phyloP scores from a whole-genome alignment of 2,329 filamentous ascomycete species.

The Ascochyta viciae-villosae region DNA sequence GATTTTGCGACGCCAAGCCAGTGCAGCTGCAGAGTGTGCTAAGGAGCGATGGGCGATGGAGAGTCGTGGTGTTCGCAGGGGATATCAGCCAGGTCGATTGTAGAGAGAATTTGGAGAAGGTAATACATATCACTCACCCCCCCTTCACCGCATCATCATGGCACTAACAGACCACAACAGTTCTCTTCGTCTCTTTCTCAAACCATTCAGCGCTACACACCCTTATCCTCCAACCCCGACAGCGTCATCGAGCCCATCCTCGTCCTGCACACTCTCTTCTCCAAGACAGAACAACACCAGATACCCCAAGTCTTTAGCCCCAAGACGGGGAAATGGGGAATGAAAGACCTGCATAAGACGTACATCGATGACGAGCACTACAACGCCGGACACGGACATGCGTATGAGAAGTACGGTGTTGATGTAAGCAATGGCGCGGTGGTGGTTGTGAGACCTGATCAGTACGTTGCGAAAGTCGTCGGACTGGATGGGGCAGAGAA shows the following conservation, averaged over 20 bases:
- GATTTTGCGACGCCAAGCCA: slow-evolving; percentile 65
- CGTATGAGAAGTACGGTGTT: slow-evolving; percentile 64
- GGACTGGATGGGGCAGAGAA: slow-evolving; percentile 17
- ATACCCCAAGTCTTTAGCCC: slow-evolving; percentile 66
- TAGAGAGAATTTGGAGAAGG: slow-evolving; percentile 47
- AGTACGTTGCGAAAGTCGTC: slow-evolving; percentile 54
- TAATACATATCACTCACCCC: slow-evolving; percentile 20
- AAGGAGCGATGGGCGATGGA: slow-evolving; percentile 61
- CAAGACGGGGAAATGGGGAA: slow-evolving; percentile 61
- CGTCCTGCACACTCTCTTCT: slow-evolving; percentile 59
- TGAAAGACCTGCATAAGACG: slow-evolving; percentile 65
- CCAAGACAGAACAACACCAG: slow-evolving; percentile 58
- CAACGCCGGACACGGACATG: slow-evolving; percentile 63
- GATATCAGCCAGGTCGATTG: slow-evolving; percentile 45
- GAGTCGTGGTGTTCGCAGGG: slow-evolving; percentile 59
- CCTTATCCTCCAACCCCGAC: slow-evolving; percentile 55
- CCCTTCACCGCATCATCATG: neutral
- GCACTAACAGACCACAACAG: slow-evolving; percentile 12
- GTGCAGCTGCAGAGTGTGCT: slow-evolving; percentile 60
- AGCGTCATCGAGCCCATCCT: slow-evolving; percentile 65
- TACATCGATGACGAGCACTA: slow-evolving; percentile 67
- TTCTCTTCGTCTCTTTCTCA: slow-evolving; percentile 27
- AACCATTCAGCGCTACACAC: slow-evolving; percentile 54
- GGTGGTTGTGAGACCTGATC: slow-evolving; percentile 66
- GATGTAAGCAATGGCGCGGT: slow-evolving; percentile 47